Evolutionary conservation across 305 asterid genomes (phyloP), one percentile per base, ranked within the genome.

Genomic region (Fraxinus sp.): DNA sequence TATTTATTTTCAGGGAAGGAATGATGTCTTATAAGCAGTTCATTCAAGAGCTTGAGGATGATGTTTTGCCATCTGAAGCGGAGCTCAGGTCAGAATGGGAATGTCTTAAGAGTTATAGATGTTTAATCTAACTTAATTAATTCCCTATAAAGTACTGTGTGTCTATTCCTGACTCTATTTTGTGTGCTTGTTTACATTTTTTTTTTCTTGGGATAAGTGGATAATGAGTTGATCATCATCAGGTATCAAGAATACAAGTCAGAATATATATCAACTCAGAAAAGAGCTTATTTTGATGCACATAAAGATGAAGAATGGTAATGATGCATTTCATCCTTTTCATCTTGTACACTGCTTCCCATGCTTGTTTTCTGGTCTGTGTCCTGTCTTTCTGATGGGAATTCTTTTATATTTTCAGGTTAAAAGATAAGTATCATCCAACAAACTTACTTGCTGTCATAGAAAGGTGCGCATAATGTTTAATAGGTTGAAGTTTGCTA

Each of bases 41-140:
- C 88, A 97, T 97, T 87, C 99, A 94, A 93, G 98, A 97, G 91
- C 98, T 97, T 86, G 99, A 97, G 87, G 99, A 97, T 90, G 99
- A 97, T 87, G 90, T 97, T 79, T 85, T 93, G 82, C 99, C 99
- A 62, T 84, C 97, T 86, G 99, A 97, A 88, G 99, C 99, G 57
- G 99, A 97, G 87, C 93, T 93, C 84, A 97, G 99, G 99, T 97
- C 78, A 87, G 91, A 78, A 76, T 70, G 32, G 66, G 75, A 68
- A 76, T 77, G 24, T 74, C 79, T 83, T 78, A 73, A 35, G 78
- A 78, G 72, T 81, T 32, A 39, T 82, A 26, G 83, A 73, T 76
- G 80, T 84, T 78, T 55, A 55, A 82, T 46, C 33, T 81, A 81
- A 28, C 66, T 82, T 52, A 66, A 77, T 76, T 55, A 55, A 55